Evolutionary conservation across 805 yeast species (phyloP).

Genomic region (Starmerella gropengiesseri): DNA sequence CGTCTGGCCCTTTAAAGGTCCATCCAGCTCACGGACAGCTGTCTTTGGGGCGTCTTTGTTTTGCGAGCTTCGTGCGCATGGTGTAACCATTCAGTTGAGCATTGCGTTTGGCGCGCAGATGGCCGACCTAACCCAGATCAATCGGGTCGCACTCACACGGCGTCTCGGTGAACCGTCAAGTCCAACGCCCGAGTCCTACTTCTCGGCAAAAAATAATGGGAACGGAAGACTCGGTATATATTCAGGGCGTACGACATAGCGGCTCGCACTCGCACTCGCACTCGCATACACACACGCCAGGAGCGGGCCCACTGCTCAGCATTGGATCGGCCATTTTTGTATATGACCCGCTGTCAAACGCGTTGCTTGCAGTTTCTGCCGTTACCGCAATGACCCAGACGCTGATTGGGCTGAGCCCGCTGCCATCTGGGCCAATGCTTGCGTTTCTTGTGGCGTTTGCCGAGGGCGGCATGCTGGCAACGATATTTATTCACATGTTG

Average conservation of each 20-base stretch:
- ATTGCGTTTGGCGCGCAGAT: too few relatives aligned
- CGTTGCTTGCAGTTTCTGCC: constrained; percentile 14
- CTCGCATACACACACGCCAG: not conserved
- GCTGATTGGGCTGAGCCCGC: constrained; percentile 16
- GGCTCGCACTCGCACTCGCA: constrained; percentile 3
- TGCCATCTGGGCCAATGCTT: constrained; percentile 40
- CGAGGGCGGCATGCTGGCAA: constrained; percentile 66
- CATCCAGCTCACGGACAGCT: too few relatives aligned
- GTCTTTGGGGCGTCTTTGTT: too few relatives aligned
- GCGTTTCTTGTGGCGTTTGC: constrained; percentile 58
- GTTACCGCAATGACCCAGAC: constrained; percentile 16
- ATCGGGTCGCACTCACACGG: too few relatives aligned
- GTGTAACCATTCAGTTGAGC: too few relatives aligned
- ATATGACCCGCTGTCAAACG: constrained; percentile 15
- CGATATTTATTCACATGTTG: constrained; percentile 57
- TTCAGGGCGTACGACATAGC: too few relatives aligned
- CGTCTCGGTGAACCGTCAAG: too few relatives aligned
- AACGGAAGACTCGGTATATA: too few relatives aligned
- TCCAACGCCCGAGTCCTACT: not conserved
- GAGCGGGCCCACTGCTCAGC: not conserved
- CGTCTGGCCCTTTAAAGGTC: too few relatives aligned
- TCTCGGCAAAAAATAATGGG: too few relatives aligned
- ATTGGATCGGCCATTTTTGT: constrained; percentile 10
- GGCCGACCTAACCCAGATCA: too few relatives aligned
- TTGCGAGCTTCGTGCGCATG: too few relatives aligned